Conservation (phyloP, 2,329 filamentous ascomycete genomes). For the Ceratocystis alfenasii region DNA sequence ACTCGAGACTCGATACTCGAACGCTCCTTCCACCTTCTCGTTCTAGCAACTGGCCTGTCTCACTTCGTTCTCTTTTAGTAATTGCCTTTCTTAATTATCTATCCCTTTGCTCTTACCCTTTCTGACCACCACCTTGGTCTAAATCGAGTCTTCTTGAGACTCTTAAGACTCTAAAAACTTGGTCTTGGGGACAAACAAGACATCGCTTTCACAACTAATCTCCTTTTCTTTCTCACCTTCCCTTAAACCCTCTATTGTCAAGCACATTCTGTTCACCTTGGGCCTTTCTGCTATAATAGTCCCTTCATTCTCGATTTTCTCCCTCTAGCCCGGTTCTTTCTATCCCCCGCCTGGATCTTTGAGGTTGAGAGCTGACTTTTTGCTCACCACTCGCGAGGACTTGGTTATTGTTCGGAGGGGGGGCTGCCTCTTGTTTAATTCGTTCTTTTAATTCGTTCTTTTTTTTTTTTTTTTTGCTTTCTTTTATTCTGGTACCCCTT, state of each 20-base stretch:
- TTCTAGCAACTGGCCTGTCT: conserved; percentile 4
- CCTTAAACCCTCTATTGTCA: conserved; percentile 21
- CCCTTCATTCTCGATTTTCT: conserved; percentile 20
- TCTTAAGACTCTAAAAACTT: not conserved
- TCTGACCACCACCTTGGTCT: conserved; percentile 3
- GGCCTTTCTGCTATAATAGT: conserved; percentile 15
- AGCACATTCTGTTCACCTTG: conserved; percentile 14
- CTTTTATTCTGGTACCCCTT: not conserved
- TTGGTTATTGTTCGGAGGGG: not conserved
- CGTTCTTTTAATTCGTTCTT: not conserved
- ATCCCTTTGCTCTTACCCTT: conserved; percentile 8
- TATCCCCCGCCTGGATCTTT: conserved; percentile 7
- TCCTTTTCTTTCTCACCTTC: conserved; percentile 16
- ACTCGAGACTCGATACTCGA: conserved; percentile 1
- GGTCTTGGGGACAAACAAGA: conserved; percentile 6
- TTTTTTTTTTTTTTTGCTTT: not conserved
- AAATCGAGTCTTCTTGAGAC: not conserved
- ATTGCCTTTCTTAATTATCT: conserved; percentile 4
- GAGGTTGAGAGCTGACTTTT: conserved; percentile 4
- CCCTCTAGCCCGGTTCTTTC: conserved; percentile 10
- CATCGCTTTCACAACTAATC: conserved; percentile 9
- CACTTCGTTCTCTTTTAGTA: conserved; percentile 2
- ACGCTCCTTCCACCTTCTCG: conserved; percentile 3
- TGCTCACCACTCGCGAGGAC: not conserved
- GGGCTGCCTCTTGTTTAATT: not conserved